Conservation (phyloP, 768 basidiomycete species). For the Pilatotrama ljubarskyi region DNA sequence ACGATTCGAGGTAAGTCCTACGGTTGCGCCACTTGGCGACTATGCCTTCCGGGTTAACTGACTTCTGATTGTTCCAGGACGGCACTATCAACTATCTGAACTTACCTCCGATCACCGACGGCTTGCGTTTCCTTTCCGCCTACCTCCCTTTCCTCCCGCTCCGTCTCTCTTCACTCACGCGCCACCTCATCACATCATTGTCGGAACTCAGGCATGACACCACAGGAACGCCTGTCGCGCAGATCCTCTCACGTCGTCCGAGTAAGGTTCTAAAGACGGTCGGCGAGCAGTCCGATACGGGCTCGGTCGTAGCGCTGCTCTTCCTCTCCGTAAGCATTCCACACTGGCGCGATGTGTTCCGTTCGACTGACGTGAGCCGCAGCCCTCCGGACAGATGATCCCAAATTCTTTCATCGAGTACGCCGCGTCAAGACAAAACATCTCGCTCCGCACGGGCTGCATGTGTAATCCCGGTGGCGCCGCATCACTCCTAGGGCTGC, state of each 20-base stretch:
- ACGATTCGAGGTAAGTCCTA: constrained; percentile 67
- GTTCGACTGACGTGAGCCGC: constrained; percentile 7
- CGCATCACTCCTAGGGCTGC: constrained; percentile 65
- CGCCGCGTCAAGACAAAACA: constrained; percentile 59
- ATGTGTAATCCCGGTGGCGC: constrained; percentile 89
- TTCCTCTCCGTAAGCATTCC: constrained; percentile 57
- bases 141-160: constrained; percentile 80
- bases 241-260: constrained; percentile 66
- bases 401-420: constrained; percentile 75
- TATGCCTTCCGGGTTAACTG: neutral
- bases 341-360: neutral
- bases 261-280: constrained; percentile 51
- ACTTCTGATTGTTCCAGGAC: constrained; percentile 49
- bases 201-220: constrained; percentile 60
- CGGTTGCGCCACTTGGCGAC: neutral
- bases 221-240: constrained; percentile 59
- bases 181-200: constrained; percentile 59
- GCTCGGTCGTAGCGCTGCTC: constrained; percentile 62
- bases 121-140: constrained; percentile 72
- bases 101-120: constrained; percentile 76
- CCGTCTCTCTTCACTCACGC: constrained; percentile 68
- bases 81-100: constrained; percentile 84
- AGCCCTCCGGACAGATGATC: constrained; percentile 68
- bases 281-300: constrained; percentile 66
- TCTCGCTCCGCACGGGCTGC: constrained; percentile 82